Conservation (phyloP, 495 filamentous ascomycete genomes). For the Pseudevernia furfuracea region DNA sequence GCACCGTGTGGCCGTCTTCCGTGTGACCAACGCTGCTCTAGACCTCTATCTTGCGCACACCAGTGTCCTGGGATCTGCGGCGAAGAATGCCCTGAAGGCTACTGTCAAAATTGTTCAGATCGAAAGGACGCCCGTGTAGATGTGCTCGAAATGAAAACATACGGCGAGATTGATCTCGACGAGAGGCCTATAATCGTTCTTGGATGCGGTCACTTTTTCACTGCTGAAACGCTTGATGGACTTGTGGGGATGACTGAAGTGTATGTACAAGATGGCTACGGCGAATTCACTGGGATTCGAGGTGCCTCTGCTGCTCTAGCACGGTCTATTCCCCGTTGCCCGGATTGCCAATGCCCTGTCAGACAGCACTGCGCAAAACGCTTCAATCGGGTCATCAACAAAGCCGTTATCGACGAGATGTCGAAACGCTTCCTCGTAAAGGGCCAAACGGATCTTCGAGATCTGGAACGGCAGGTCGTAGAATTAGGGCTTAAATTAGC, state of each 20-base stretch:
- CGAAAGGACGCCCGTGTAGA: too few relatives aligned
- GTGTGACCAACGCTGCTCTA: too few relatives aligned
- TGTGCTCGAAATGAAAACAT: too few relatives aligned
- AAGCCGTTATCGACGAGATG: conserved; percentile 55
- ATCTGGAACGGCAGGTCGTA: conserved; percentile 37
- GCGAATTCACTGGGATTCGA: conserved; percentile 22
- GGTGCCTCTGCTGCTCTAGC: conserved; percentile 31
- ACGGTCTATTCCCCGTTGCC: conserved; percentile 50
- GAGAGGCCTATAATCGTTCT: too few relatives aligned
- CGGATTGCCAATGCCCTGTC: conserved; percentile 55
- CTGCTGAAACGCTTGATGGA: too few relatives aligned
- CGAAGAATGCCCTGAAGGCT: too few relatives aligned
- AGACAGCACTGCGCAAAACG: conserved; percentile 46
- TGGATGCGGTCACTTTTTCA: too few relatives aligned
- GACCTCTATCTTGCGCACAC: too few relatives aligned
- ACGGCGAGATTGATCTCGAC: too few relatives aligned
- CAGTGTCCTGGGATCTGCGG: too few relatives aligned
- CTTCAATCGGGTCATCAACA: conserved; percentile 60
- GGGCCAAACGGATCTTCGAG: conserved; percentile 40
- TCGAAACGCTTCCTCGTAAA: conserved; percentile 56
- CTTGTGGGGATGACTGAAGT: conserved; percentile 50
- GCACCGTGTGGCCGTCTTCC: too few relatives aligned
- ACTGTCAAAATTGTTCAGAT: too few relatives aligned
- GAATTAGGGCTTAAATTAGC: conserved; percentile 29
- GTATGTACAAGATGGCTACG: conserved; percentile 36